Evolutionary conservation across 176 grass and related monocot species (phyloP), one percentile per base, ranked within the genome.

Genomic region (Triticum monococcum): DNA sequence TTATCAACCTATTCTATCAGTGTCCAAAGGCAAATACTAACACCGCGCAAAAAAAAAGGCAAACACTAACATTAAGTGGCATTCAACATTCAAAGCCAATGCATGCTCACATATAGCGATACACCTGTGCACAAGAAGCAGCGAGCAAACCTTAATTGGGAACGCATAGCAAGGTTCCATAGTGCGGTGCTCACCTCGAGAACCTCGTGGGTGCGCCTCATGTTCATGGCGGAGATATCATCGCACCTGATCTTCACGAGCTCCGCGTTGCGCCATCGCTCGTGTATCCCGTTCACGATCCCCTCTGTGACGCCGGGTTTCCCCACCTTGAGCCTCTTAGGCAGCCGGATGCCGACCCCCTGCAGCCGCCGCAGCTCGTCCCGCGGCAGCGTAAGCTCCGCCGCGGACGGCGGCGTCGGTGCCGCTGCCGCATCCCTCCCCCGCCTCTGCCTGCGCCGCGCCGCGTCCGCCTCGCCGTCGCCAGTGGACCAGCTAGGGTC

Each of bases 171-270:
- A 89, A 12, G 31, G 52, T 37, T 75, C 20, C 14, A 54, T 61
- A 89, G 13, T 22, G 28, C 14, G 85, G 66, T 46, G 54, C 74
- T 84, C 75, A 97, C 95, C 95, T 98, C 93, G 22, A 96, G 71
- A 13, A 89, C 95, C 84, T 95, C 88, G 86, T 98, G 96, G 3
- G 96, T 98, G 85, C 90, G 89, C 88, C 80, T 91, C 96, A 98
- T 98, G 80, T 98, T 98, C 86, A 96, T 91, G 45, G 91, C 83
- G 76, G 86, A 98, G 73, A 96, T 75, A 74, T 96, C 93, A 14
- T 94, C 92, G 69, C 90, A 98, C 86, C 87, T 92, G 61, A 98
- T 37, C 82, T 98, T 98, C 1, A 96, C 93, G 50, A 98, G 84
- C 61, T 98, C 96, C 1, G 41, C 82, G 36, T 87, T 91, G 75